Base-by-base conservation (phyloP, 1,284 basidiomycete genomes). In the Cystobasidium sp. region DNA sequence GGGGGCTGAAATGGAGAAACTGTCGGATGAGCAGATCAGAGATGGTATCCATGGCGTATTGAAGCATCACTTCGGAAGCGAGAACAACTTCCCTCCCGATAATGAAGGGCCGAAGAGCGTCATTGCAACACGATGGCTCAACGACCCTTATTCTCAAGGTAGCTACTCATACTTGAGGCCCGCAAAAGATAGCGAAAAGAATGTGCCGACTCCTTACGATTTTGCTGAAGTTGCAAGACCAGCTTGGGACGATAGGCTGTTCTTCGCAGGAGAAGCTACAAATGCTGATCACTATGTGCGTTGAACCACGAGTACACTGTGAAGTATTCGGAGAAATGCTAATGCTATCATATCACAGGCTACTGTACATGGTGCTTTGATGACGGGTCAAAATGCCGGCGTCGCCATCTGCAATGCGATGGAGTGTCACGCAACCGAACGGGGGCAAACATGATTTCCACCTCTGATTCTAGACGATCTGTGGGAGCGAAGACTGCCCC, bases 211-310 rank as follows among this genome's bases (percentile, higher is more conserved):
- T 20, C 82, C 82, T 8, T 76, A 82, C 56, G 82, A 83, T 77
- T 79, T 81, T 69, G 78, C 78, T 39, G 80, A 81, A 75, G 78
- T 82, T 24, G 78, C 78, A 14, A 74, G 80, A 43, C 81, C 82
- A 3, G 77, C 81, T 12, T 83, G 82, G 82, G 78, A 77, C 46
- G 79, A 78, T 7, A 55, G 76, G 18, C 77, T 82, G 5, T 79
- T 80, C 22, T 83, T 83, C 53, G 82, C 83, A 58, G 83, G 83
- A 39, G 83, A 83, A 76, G 81, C 82, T 61, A 82, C 81, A 51
- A 77, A 80, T 73, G 67, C 77, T 39, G 79, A 83, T 64, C 78
- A 79, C 41, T 80, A 78, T 39, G 70, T 71, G 39, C 52, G 58
- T n/a, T 46, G 39, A 49, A n/a, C n/a, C n/a, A n/a, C n/a, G n/a